Conservation (phyloP, 306 rosid species). For the Cucurbita argyrosperma region DNA sequence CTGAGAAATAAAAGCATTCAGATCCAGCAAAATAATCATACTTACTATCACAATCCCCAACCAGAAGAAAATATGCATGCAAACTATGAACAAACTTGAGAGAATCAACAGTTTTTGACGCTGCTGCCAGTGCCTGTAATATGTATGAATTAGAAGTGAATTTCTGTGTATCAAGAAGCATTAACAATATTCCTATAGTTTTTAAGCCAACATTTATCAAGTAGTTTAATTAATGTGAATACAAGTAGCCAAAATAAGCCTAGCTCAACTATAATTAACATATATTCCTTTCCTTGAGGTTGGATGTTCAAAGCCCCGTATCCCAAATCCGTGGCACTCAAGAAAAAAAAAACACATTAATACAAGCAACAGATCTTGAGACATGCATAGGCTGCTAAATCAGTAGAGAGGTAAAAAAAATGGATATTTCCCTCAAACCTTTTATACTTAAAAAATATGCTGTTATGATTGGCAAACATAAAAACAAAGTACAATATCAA, state of each 20-base stretch:
- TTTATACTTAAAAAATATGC: background rate
- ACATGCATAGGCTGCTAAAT: background rate
- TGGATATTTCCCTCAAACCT: background rate
- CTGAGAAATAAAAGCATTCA: background rate
- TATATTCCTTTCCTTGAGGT: background rate
- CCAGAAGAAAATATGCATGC: constrained; percentile 77
- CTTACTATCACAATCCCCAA: constrained; percentile 81
- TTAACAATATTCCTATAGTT: background rate
- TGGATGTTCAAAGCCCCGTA: background rate
- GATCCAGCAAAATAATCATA: constrained; percentile 13
- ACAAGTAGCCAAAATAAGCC: background rate
- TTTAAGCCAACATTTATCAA: background rate
- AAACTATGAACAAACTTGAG: constrained; percentile 77
- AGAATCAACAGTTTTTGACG: constrained; percentile 87
- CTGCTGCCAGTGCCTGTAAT: constrained; percentile 90
- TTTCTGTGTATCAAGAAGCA: background rate
- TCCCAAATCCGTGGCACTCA: background rate
- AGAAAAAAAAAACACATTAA: background rate
- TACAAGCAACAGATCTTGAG: background rate
- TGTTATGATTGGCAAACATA: background rate
- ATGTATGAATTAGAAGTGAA: background rate
- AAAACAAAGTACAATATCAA: background rate
- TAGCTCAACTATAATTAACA: background rate
- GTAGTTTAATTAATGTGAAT: background rate
- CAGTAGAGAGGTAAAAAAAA: background rate